Conservation (phyloP, 306 rosid species). For the Ormosia emarginata region DNA sequence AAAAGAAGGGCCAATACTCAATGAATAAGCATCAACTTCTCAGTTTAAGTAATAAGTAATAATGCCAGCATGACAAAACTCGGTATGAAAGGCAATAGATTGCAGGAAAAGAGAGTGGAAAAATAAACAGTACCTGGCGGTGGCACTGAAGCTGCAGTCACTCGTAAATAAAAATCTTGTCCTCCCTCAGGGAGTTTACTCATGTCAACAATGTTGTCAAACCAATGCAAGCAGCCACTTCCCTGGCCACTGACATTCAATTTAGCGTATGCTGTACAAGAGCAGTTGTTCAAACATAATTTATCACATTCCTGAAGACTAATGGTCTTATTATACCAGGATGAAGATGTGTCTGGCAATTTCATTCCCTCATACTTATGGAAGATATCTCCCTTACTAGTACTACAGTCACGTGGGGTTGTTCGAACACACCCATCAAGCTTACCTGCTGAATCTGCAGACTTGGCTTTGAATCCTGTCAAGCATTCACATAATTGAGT, state of each 20-base stretch:
- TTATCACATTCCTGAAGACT: neutral
- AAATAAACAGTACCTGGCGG: neutral
- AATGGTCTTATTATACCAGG: neutral
- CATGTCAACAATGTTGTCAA: constrained; percentile 11
- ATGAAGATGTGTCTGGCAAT: neutral
- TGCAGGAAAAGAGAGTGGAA: too few species aligned
- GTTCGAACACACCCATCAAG: neutral
- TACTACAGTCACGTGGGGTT: neutral
- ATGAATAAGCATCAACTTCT: neutral
- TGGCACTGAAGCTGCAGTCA: constrained; percentile 13
- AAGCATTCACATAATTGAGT: neutral
- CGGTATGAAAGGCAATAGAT: too few species aligned
- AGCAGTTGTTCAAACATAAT: constrained; percentile 8
- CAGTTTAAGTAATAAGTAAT: neutral
- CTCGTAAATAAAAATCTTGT: constrained; percentile 16
- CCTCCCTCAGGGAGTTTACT: neutral
- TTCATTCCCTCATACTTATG: neutral
- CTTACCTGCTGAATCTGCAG: neutral
- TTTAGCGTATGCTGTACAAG: constrained; percentile 22
- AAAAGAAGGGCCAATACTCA: neutral
- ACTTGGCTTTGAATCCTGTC: neutral
- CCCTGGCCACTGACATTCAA: neutral
- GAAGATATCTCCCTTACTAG: neutral
- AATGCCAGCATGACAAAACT: too few species aligned
- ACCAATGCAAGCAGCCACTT: constrained; percentile 34